A percentile compares a stretch with the other conserved stretches of the same genome.
These are phyloP conservation scores for Erodium moschatum DNA, from an alignment of 441 rosid genomes.

Conservation along the genomic window DNA sequence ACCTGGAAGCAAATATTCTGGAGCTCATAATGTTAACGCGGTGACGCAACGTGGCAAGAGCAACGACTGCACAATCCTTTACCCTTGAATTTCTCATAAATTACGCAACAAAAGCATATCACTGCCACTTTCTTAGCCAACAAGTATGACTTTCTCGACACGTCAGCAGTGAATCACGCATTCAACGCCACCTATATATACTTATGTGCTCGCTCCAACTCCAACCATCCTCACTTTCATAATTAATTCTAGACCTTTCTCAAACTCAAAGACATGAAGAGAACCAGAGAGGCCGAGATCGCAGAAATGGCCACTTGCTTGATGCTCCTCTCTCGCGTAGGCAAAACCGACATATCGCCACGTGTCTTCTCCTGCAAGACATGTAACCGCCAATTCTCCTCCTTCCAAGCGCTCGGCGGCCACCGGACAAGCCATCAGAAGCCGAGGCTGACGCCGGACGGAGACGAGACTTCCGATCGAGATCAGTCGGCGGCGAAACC, in stretches of 20 bases:
- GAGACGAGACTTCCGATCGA: constrained; percentile 16
- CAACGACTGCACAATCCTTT: neutral
- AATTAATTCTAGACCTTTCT: too few relatives aligned
- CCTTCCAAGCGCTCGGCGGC: constrained; percentile 67
- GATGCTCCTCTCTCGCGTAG: constrained; percentile 46
- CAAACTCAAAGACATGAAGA: constrained; percentile 35
- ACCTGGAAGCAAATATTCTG: neutral
- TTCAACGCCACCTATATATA: neutral
- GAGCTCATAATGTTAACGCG: neutral
- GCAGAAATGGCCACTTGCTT: constrained; percentile 44
- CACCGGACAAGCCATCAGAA: constrained; percentile 63
- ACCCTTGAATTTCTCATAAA: neutral
- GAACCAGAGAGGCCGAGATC: constrained; percentile 27
- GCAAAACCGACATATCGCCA: constrained; percentile 15
- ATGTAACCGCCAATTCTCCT: constrained; percentile 46
- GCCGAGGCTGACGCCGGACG: constrained; percentile 26
- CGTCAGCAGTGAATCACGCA: neutral
- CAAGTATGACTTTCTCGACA: neutral
- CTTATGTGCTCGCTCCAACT: neutral
- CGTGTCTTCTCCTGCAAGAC: constrained; percentile 62
- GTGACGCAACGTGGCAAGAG: neutral
- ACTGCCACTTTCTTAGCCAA: neutral
- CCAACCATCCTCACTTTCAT: neutral
- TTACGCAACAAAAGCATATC: neutral
- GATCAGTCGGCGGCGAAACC: constrained; percentile 27